A percentile compares a stretch with the other conserved stretches of the same genome.
These are phyloP conservation scores for Cercospora sp. DNA, from an alignment of 2,329 filamentous ascomycete species.

Conservation along the genomic window DNA sequence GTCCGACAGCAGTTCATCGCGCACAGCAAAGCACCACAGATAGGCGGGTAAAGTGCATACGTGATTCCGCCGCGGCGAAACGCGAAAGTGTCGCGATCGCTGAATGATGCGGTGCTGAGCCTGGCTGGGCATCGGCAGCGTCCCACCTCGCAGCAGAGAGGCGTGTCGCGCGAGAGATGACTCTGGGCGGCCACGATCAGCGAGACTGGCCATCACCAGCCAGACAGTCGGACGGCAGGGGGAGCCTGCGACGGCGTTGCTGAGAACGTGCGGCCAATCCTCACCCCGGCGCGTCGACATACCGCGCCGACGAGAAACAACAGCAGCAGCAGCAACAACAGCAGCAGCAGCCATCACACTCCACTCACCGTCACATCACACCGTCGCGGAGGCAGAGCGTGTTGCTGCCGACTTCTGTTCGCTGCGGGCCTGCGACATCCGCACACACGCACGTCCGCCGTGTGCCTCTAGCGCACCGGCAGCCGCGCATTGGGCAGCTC, in stretches of 20 bases:
- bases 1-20: neutral
- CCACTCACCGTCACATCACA: neutral
- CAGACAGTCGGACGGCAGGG: neutral
- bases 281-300: neutral
- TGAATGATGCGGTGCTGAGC: neutral
- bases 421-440: neutral
- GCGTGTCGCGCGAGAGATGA: neutral
- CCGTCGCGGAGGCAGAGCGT: neutral
- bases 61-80: neutral
- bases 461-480: neutral
- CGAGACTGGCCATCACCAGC: neutral
- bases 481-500: slow-evolving; percentile 1
- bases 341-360: neutral
- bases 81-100: slow-evolving; percentile 2
- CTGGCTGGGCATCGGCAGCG: neutral
- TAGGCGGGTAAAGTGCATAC: neutral
- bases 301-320: neutral
- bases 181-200: neutral
- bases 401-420: neutral
- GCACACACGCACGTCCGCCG: neutral
- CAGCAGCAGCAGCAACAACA: neutral
- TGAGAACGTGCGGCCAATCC: neutral
- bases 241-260: neutral
- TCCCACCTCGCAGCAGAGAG: neutral
- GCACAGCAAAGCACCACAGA: neutral